Evolutionary conservation across 2,329 filamentous ascomycete genomes (phyloP).

Genomic region (Geosmithia flava): DNA sequence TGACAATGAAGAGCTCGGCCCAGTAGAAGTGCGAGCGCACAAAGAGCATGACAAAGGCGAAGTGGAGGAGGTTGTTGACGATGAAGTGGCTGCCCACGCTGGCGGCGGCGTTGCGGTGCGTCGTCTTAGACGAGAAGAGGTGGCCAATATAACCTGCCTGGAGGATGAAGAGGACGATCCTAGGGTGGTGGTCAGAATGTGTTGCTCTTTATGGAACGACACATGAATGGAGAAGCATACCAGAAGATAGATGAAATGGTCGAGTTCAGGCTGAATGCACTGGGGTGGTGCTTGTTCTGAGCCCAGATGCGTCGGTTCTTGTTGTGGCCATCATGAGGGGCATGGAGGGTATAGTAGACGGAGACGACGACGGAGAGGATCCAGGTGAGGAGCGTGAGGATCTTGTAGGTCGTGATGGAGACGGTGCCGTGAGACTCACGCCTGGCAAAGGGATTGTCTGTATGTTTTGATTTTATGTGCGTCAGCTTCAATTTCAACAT

Average conservation of each 20-base stretch:
- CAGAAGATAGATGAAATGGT: constrained; percentile 62
- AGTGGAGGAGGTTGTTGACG: constrained; percentile 70
- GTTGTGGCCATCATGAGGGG: constrained; percentile 48
- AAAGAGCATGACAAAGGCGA: constrained; percentile 75
- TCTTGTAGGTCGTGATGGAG: constrained; percentile 60
- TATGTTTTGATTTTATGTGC: not conserved
- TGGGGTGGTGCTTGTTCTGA: constrained; percentile 53
- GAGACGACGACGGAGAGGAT: constrained; percentile 58
- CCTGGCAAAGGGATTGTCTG: constrained; percentile 67
- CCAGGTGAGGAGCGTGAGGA: constrained; percentile 65
- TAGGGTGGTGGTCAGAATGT: constrained; percentile 14
- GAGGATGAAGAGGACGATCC: constrained; percentile 60
- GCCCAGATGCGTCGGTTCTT: constrained; percentile 57
- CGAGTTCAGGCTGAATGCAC: constrained; percentile 65
- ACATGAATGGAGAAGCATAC: no score
- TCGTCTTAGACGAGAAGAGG: constrained; percentile 57
- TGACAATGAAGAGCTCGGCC: constrained; percentile 61
- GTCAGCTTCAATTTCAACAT: not conserved
- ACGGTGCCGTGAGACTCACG: constrained; percentile 51
- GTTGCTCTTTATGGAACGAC: no score
- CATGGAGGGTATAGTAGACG: constrained; percentile 60
- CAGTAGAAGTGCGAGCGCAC: constrained; percentile 62
- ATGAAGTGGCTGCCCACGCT: constrained; percentile 79
- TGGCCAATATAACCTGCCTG: constrained; percentile 67
- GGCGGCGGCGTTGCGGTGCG: constrained; percentile 55